These are phyloP conservation scores for Termitomyces sp. DNA, from an alignment of 768 basidiomycete genomes.

Conservation along the genomic window DNA sequence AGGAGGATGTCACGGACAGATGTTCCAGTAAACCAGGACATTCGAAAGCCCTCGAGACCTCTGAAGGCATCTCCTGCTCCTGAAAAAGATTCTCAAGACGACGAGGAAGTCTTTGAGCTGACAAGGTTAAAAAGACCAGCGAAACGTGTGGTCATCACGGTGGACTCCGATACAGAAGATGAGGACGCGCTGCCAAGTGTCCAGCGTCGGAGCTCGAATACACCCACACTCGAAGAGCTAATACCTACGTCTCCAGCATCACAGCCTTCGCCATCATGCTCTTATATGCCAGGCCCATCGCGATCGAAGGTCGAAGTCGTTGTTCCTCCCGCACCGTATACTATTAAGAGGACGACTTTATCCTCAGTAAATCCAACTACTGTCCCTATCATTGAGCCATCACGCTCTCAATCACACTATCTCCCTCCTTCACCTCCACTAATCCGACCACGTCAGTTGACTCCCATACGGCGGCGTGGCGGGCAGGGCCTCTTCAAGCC, in stretches of 20 bases:
- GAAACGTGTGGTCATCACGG: slow-evolving; percentile 26
- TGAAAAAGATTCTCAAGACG: slow-evolving; percentile 15
- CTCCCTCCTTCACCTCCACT: slow-evolving; percentile 23
- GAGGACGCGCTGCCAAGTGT: slow-evolving; percentile 9
- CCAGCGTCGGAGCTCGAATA: slow-evolving; percentile 9
- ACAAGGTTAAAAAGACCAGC: slow-evolving; percentile 21
- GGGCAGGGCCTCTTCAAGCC: slow-evolving; percentile 35
- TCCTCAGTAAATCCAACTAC: slow-evolving; percentile 9
- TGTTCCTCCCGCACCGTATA: slow-evolving; percentile 34
- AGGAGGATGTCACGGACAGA: slow-evolving; percentile 47
- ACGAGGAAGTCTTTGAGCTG: slow-evolving; percentile 13
- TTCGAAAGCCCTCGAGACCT: background rate
- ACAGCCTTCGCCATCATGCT: slow-evolving; percentile 6
- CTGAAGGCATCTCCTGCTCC: background rate
- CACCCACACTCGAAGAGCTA: background rate
- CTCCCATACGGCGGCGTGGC: slow-evolving; percentile 52
- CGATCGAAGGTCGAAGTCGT: slow-evolving; percentile 31
- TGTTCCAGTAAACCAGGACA: slow-evolving; percentile 16
- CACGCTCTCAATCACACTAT: slow-evolving; percentile 13
- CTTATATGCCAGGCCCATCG: slow-evolving; percentile 10
- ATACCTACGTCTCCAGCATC: background rate
- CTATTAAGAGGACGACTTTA: slow-evolving; percentile 17
- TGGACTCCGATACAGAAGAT: slow-evolving; percentile 40
- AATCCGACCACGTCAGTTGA: slow-evolving; percentile 54
- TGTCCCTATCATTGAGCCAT: slow-evolving; percentile 1